Evolutionary conservation across 352 stramenopile genomes (phyloP), one percentile per base, ranked within the genome.

Genomic region (Phytophthora pseudosyringae): DNA sequence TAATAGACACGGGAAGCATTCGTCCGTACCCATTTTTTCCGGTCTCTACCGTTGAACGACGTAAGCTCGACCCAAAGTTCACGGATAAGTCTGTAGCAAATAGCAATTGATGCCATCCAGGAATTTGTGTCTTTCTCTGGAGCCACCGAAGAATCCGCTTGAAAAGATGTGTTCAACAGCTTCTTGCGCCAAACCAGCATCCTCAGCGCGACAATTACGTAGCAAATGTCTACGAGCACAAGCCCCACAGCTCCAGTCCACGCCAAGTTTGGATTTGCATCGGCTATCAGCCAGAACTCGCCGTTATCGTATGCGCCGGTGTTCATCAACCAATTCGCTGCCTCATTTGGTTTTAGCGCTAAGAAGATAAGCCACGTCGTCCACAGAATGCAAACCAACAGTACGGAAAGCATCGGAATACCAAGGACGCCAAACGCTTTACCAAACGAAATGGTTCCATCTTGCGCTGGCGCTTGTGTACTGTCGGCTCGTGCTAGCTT

Each of bases 1-100:
- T 21, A 13, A 36, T 10, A 18, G 3, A 38, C 9, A 40, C 5
- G 15, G 10, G 10, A 58, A 10, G 25, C 21, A 21, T 21, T 21
- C 21, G 21, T 21, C 21, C 55, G 11, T 61, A 67, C 68, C 63
- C 47, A 76, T 13, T 45, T 45, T 18, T 76, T 76, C 12, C 68
- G 63, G 29, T 73, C 60, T 18, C 44, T 55, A 0, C 68, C 69
- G 8, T 51, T 26, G 36, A 61, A 76, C 1, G 59, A 41, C 1
- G 64, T 70, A 18, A 70, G 18, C 10, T 76, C 53, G 8, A 13
- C 36, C 57, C 64, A 76, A 4, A 49, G 3, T 18, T 7, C 11
- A 38, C 46, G 35, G 9, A 47, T 13, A 9, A 8, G 16, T 16
- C 16, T 32, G 40, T 64, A 71, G 5, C 26, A 18, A 11, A 26